These are phyloP conservation scores for Pseudocercospora fijiensis DNA, from an alignment of 2,329 filamentous ascomycete species.

Conservation along the genomic window DNA sequence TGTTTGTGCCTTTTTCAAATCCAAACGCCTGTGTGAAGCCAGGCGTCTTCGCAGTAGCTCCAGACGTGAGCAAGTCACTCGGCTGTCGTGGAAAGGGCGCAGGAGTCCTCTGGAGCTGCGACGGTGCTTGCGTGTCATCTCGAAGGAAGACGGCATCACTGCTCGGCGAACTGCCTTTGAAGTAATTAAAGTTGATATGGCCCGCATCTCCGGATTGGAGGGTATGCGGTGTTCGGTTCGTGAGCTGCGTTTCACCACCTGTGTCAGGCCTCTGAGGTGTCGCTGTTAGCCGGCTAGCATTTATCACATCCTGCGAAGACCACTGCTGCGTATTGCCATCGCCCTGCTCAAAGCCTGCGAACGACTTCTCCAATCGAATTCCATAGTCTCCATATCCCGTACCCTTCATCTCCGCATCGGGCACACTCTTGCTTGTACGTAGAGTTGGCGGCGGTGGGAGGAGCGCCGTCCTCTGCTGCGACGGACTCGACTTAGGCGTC, in stretches of 20 bases:
- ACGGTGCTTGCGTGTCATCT: conserved; percentile 26
- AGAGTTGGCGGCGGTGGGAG: conserved; percentile 18
- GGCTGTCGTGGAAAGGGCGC: conserved; percentile 20
- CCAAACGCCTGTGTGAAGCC: conserved; percentile 44
- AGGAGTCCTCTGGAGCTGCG: conserved; percentile 40
- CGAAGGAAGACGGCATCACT: conserved; percentile 15
- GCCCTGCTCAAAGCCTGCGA: conserved; percentile 35
- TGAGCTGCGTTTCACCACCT: conserved; percentile 22
- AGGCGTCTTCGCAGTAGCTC: conserved; percentile 44
- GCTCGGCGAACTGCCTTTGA: conserved; percentile 19
- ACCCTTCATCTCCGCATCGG: conserved; percentile 26
- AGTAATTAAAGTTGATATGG: conserved; percentile 20
- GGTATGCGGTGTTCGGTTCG: conserved; percentile 6
- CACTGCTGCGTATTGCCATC: conserved; percentile 50
- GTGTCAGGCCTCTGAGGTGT: conserved; percentile 12
- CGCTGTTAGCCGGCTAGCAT: conserved; percentile 23
- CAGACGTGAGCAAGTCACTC: conserved; percentile 46
- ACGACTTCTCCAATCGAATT: conserved; percentile 34
- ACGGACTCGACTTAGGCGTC: conserved; percentile 16
- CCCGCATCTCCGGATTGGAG: conserved; percentile 5
- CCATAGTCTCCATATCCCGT: conserved; percentile 25
- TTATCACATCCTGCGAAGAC: conserved; percentile 43
- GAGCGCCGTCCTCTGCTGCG: background rate
- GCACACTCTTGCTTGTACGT: conserved; percentile 26
- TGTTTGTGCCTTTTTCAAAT: conserved; percentile 29